These are phyloP conservation scores for Acacia crassicarpa DNA, from an alignment of 306 rosid species.

Conservation along the genomic window DNA sequence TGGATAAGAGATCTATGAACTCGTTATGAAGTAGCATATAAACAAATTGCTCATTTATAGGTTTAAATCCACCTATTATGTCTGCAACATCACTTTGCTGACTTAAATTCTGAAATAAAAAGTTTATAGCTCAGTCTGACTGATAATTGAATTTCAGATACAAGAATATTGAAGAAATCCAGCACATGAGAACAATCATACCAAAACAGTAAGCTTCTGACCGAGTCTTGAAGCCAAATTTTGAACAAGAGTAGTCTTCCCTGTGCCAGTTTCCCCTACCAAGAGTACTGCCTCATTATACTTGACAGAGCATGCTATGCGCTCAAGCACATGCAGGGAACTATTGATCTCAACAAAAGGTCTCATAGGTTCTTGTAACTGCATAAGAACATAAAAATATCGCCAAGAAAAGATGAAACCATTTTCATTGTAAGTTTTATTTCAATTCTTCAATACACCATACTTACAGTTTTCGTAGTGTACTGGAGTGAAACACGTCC, in stretches of 20 bases:
- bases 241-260: conserved; percentile 96
- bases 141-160: background rate
- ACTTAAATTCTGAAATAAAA: conserved; percentile 75
- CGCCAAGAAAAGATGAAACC: conserved; percentile 16
- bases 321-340: conserved; percentile 77
- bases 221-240: conserved; percentile 82
- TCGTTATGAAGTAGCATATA: conserved; percentile 59
- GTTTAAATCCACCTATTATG: conserved; percentile 89
- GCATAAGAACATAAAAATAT: conserved; percentile 42
- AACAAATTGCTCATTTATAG: conserved; percentile 60
- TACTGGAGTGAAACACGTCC: conserved; percentile 71
- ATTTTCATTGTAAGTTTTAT: background rate
- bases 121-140: conserved; percentile 2
- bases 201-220: conserved; percentile 89
- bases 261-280: conserved; percentile 99
- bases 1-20: conserved; percentile 58
- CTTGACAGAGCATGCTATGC: conserved; percentile 80
- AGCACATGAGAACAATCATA: conserved; percentile 38
- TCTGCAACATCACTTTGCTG: conserved; percentile 96
- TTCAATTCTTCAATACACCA: conserved; percentile 7
- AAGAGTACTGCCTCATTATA: conserved; percentile 89
- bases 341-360: conserved; percentile 77
- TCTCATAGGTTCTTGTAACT: conserved; percentile 42
- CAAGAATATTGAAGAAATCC: background rate
- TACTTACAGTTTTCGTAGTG: conserved; percentile 56